Evolutionary conservation across 129 eudicot species (phyloP), one percentile per base, ranked within the genome.

Genomic region (Rutidosis leptorrhynchoides): DNA sequence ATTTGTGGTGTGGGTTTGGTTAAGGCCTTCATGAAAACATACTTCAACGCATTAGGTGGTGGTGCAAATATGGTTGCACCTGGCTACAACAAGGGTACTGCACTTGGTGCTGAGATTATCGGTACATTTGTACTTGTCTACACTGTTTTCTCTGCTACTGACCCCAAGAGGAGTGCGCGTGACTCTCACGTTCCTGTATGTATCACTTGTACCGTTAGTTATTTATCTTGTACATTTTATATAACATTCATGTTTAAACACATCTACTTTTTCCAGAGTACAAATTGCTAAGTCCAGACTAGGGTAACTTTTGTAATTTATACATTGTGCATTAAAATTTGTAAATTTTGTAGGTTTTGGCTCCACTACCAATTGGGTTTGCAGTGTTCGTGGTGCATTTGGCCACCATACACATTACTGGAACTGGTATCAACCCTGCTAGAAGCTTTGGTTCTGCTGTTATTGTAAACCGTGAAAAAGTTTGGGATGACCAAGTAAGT

Each of bases 401-500:
- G 80, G 84, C 84, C 27, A 80, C 84, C 24, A 80, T 80, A 16
- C 84, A 80, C 9, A 80, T 80, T 46, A 80, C 84, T 46, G 85
- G 85, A 19, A 81, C 85, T 19, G 75, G 85, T 28, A 81, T 81
- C 22, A 81, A 81, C 78, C 85, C 85, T 8, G 85, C 85, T 24
- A 53, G 85, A 63, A 81, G 85, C 70, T 63, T 81, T 63, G 85
- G 85, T 5, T 69, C 82, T 45, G 85, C 85, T 55, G 85, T 81
- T 0, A 68, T 81, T 24, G 72, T 45, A 73, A 81, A 81, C 62
- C 69, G 43, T 49, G 70, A 77, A 25, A 77, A 81, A 69, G 76
- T 69, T 3, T 81, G 86, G 86, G 79, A 74, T 58, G 86, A 81
- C 24, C 86, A 81, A 6, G 82, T 77, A 81, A 29, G 79, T 37